phyloP scores from a whole-genome alignment of 768 basidiomycete genomes.

The Tulasnella sp. region DNA sequence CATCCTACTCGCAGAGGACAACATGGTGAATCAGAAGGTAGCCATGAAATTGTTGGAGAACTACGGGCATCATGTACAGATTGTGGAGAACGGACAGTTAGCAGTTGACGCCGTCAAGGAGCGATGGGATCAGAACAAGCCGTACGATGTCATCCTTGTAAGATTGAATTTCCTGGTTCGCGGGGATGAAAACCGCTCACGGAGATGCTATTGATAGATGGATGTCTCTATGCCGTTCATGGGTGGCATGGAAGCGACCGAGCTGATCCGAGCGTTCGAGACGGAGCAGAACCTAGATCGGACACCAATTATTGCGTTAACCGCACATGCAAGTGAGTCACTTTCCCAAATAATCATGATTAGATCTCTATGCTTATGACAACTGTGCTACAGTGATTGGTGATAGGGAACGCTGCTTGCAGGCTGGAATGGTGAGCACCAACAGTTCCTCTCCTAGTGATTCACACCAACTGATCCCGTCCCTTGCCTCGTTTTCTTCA shows the following conservation, averaged over 20 bases:
- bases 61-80: slow-evolving; percentile 89
- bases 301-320: slow-evolving; percentile 91
- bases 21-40: slow-evolving; percentile 88
- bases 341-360: background rate
- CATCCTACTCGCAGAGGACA: slow-evolving; percentile 94
- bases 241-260: slow-evolving; percentile 97
- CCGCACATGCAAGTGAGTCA: slow-evolving; percentile 87
- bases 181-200: slow-evolving; percentile 4
- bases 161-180: slow-evolving; percentile 25
- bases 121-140: slow-evolving; percentile 53
- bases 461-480: background rate
- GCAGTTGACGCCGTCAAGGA: slow-evolving; percentile 88
- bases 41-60: slow-evolving; percentile 95
- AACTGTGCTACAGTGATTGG: slow-evolving; percentile 59
- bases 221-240: slow-evolving; percentile 98
- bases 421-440: slow-evolving; percentile 44
- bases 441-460: background rate
- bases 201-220: slow-evolving; percentile 46
- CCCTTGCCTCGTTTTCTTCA: slow-evolving; percentile 14
- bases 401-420: slow-evolving; percentile 60
- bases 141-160: slow-evolving; percentile 87
- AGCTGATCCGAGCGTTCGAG: slow-evolving; percentile 81
- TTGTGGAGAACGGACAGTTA: slow-evolving; percentile 92
- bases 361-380: background rate
- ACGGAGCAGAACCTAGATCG: slow-evolving; percentile 52